Evolutionary conservation across 164 flowering plant genomes (phyloP), one percentile per base, ranked within the genome.

Genomic region (Pachysandra terminalis): DNA sequence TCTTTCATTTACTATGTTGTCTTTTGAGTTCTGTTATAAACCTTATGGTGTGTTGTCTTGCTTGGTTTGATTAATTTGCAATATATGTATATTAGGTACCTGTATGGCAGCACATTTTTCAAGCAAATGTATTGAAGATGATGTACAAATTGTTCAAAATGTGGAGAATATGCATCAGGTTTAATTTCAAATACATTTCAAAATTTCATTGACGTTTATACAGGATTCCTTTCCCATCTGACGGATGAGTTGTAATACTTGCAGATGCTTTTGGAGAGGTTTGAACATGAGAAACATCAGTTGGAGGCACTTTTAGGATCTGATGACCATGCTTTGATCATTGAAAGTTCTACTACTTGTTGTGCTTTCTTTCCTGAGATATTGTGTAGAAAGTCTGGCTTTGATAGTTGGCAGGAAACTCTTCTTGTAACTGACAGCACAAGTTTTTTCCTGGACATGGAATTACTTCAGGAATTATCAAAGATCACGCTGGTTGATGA

Each of bases 161-260:
- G 67, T 88, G 77, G 83, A 87, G 57, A 91, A 90, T 58, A 83
- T 96, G 78, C 63, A 75, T 76, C 79, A 81, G 98, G 96, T 93
- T 63, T 59, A 64, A 48, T 9, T 52, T 3, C 37, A 37, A 59
- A 41, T 0, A 9, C 48, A 22, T 22, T 61, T 15, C 16, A 35
- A 26, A 14, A 26, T n/a, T 60, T 15, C 41, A 27, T 6, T 52
- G 6, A 56, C 19, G 9, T 27, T 61, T 61, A 19, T 65, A 56
- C 45, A 24, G 19, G 19, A 32, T 23, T 26, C 21, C 13, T 59
- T 48, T 61, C 9, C 23, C 14, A 35, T 19, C 24, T 69, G 24
- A 69, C 5, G 21, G 23, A 23, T 49, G 41, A 21, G 49, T 22
- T 51, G 51, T 55, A 53, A 66, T 57, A 23, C 19, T 45, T 63